A percentile compares a stretch with the other conserved stretches of the same genome.
phyloP scores from a whole-genome alignment of 1,284 basidiomycete genomes.

The Bjerkandera adusta region DNA sequence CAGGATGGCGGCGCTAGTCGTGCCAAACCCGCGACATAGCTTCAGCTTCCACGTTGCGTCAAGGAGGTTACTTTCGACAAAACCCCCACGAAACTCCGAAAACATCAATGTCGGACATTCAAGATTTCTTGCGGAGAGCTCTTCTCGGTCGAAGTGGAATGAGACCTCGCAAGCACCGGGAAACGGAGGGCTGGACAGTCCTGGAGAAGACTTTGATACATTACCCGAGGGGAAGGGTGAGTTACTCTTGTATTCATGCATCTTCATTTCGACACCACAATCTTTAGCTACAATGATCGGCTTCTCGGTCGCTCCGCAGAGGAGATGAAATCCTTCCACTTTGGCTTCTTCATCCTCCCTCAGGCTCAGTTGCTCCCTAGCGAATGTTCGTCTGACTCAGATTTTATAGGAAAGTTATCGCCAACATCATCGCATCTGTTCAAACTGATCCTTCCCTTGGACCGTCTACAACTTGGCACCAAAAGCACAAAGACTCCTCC shows the following conservation, averaged over 20 bases:
- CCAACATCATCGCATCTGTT: slow-evolving; percentile 65
- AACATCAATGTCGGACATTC: slow-evolving; percentile 43
- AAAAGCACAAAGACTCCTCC: slow-evolving; percentile 29
- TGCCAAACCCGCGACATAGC: too few species aligned
- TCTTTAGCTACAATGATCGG: too few species aligned
- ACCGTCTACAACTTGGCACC: slow-evolving; percentile 22
- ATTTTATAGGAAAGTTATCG: slow-evolving; percentile 51
- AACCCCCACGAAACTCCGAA: slow-evolving; percentile 23
- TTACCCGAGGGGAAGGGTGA: slow-evolving; percentile 27
- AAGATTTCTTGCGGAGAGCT: slow-evolving; percentile 43
- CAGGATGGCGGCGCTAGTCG: too few species aligned
- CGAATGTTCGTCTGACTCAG: too few species aligned
- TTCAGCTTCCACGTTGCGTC: too few species aligned
- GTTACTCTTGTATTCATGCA: not conserved
- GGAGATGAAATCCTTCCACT: too few species aligned
- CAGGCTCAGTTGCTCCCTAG: too few species aligned
- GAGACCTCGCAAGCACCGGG: slow-evolving; percentile 16
- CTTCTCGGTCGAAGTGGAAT: slow-evolving; percentile 38
- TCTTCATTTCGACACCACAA: too few species aligned
- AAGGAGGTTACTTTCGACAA: too few species aligned
- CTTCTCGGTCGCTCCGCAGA: too few species aligned
- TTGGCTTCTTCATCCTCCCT: not conserved
- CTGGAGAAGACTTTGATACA: slow-evolving; percentile 23
- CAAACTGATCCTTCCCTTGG: slow-evolving; percentile 60
- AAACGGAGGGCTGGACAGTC: slow-evolving; percentile 14